Evolutionary conservation across 2,329 filamentous ascomycete genomes (phyloP).

Genomic region (Kalmusia sp.): DNA sequence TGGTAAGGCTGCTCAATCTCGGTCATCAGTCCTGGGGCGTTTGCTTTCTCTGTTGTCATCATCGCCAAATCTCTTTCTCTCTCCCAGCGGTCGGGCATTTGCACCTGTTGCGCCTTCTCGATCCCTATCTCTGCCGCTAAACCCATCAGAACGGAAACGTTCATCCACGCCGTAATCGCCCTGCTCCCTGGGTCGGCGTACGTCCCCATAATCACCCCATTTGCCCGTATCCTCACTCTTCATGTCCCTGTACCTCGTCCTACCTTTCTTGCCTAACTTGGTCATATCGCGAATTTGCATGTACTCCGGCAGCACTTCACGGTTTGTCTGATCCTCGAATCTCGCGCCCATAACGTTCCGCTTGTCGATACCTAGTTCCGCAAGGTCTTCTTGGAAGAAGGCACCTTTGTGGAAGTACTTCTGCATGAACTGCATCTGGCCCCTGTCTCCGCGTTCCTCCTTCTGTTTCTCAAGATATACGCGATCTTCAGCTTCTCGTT

Average conservation of each 20-base stretch:
- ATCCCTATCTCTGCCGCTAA: constrained; percentile 37
- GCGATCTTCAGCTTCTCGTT: constrained; percentile 84
- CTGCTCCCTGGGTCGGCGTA: constrained; percentile 48
- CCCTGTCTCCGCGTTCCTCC: constrained; percentile 75
- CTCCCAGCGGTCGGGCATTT: constrained; percentile 74
- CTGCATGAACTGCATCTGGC: constrained; percentile 89
- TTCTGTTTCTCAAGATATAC: constrained; percentile 78
- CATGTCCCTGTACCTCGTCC: constrained; percentile 88
- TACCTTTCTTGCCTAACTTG: constrained; percentile 89
- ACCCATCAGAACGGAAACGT: constrained; percentile 70
- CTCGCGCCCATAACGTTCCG: constrained; percentile 85
- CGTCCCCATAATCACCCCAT: constrained; percentile 74
- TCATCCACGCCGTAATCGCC: constrained; percentile 64
- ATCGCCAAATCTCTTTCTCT: constrained; percentile 59
- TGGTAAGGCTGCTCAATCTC: constrained; percentile 19
- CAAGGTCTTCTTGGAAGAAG: constrained; percentile 86
- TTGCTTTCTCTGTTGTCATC: constrained; percentile 52
- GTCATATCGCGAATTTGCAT: constrained; percentile 94
- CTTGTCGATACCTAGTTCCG: constrained; percentile 75
- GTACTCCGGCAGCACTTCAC: constrained; percentile 85
- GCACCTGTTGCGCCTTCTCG: constrained; percentile 67
- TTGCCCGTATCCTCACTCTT: constrained; percentile 87
- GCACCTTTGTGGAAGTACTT: constrained; percentile 97
- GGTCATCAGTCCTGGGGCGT: constrained; percentile 49
- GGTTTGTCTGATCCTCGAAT: constrained; percentile 85